phyloP scores from a whole-genome alignment of 257 asterid genomes.

The Agastache rugosa region DNA sequence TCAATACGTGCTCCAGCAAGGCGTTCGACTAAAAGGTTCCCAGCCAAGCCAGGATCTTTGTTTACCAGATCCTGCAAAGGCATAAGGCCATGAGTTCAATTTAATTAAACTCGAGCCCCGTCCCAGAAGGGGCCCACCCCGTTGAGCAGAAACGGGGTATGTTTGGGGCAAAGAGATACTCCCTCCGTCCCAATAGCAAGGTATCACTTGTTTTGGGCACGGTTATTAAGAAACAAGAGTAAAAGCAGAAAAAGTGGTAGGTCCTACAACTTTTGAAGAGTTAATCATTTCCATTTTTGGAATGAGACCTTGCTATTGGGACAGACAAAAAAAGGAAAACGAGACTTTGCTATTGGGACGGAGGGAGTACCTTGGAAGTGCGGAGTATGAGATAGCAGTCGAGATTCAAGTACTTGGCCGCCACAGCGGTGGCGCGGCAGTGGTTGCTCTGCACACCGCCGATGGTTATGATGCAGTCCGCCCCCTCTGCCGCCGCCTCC shows the following conservation, averaged over 20 bases:
- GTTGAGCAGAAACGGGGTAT: no score
- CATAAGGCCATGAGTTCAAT: neutral
- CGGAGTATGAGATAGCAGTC: constrained; percentile 87
- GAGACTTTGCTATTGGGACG: no score
- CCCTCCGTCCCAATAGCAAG: no score
- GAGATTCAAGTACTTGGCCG: constrained; percentile 86
- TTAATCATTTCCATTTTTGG: no score
- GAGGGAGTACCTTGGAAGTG: constrained; percentile 97
- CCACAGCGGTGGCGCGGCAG: constrained; percentile 98
- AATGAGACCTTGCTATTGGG: no score
- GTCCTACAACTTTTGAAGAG: no score
- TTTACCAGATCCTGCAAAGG: constrained; percentile 66
- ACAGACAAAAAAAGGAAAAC: no score
- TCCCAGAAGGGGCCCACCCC: no score
- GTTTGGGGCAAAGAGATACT: neutral
- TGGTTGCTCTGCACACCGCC: constrained; percentile 99
- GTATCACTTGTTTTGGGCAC: no score
- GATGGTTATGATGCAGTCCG: constrained; percentile 85
- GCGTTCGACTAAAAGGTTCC: constrained; percentile 95
- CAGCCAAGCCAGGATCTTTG: constrained; percentile 90
- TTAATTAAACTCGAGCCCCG: no score
- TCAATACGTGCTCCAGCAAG: constrained; percentile 92
- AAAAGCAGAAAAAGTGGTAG: no score
- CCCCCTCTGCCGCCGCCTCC: constrained; percentile 86
- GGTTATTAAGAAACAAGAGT: no score